Base-by-base conservation (phyloP, 73 alveolate species). In the Halteria grandinella region DNA sequence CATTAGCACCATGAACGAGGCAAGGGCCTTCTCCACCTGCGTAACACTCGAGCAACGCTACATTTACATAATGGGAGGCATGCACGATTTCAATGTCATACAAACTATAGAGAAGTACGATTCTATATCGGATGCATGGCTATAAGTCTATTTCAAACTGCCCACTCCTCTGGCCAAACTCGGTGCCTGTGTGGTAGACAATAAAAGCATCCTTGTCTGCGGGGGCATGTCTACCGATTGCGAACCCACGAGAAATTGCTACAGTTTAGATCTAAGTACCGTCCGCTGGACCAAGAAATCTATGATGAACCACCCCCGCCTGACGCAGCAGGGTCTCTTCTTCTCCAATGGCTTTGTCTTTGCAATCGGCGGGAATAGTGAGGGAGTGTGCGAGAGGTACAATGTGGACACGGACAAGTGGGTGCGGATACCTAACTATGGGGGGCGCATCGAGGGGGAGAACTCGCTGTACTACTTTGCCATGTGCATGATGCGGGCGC, bases 141-240 rank as follows among this genome's bases (percentile, higher is more conserved):
- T 69, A 6, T 31, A 73, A 17, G 50, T 85, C 32, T 76, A 77
- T 47, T 79, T 83, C 31, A 89, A 85, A 39, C 72, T 89, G 37
- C 96, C 96, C 12, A 31, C 51, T n/a, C 91, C 91, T 37, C 48
- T 89, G 17, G 96, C 96, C 1, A 88, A 89, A 77, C 57, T 85
- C 37, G 96, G 96, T 2, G 79, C 83, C 15, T 0, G 37, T 23
- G 80, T 72, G 43, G 45, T 79, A 41, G 91, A 89, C 53, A 63
- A 79, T 75, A 55, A 79, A 48, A 50, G 54, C 24, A 78, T 89
- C 12, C 25, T 89, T 50, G 73, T 89, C 15, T 75, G 78, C 32
- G 96, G 96, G 41, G 96, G 96, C 2, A 79, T 89, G 51, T 75
- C 83, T 36, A 83, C 79, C 54, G 88, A 85, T 53, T 78, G 58